Conservation (phyloP, 352 stramenopile genomes). For the Pythium sp. region DNA sequence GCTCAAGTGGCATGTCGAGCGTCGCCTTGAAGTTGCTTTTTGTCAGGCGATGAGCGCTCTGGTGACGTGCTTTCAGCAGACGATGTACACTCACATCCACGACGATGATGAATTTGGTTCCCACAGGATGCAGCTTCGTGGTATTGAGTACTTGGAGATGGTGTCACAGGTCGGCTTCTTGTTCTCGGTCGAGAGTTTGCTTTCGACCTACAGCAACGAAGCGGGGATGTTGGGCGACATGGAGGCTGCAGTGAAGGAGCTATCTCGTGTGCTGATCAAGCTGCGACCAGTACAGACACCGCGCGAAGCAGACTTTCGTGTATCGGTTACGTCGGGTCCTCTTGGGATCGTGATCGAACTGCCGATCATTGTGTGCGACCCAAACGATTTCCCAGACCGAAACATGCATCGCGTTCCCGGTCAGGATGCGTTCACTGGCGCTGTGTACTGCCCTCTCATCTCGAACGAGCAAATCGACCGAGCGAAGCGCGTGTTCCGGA, state of each 20-base stretch:
- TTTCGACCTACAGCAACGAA: conserved; percentile 86
- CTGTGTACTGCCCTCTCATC: conserved; percentile 59
- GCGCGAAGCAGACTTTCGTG: conserved; percentile 57
- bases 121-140: conserved; percentile 31
- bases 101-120: conserved; percentile 36
- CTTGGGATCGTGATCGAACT: conserved; percentile 70
- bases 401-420: conserved; percentile 78
- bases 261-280: conserved; percentile 66
- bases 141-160: conserved; percentile 74
- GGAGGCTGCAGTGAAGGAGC: conserved; percentile 72
- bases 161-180: conserved; percentile 67
- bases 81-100: conserved; percentile 75
- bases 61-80: conserved; percentile 85
- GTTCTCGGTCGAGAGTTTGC: conserved; percentile 78
- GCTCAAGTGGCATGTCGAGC: conserved; percentile 82
- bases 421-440: conserved; percentile 68
- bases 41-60: conserved; percentile 78
- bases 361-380: conserved; percentile 60
- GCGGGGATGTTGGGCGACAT: conserved; percentile 84
- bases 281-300: conserved; percentile 66
- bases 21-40: conserved; percentile 80
- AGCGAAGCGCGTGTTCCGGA: conserved; percentile 57
- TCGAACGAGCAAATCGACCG: conserved; percentile 46
- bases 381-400: conserved; percentile 32
- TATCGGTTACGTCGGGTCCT: conserved; percentile 62